A percentile compares a stretch with the other conserved stretches of the same genome.
These are phyloP conservation scores for Thraustotheca clavata DNA, from an alignment of 352 stramenopile species.

Conservation along the genomic window DNA sequence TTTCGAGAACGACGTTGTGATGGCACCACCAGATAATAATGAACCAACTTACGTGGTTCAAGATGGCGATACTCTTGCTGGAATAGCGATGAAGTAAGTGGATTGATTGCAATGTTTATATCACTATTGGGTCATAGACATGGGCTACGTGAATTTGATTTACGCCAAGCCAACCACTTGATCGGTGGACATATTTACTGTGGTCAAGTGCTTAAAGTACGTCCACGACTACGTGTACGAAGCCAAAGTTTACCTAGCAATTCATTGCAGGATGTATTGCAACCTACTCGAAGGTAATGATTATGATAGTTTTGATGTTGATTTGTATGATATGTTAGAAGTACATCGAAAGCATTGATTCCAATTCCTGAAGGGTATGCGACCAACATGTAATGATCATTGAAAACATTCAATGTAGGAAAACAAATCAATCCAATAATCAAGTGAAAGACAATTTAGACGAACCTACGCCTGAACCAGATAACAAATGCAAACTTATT, in stretches of 20 bases:
- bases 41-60: conserved; percentile 32
- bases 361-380: too few species aligned
- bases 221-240: conserved; percentile 23
- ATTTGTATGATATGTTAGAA: too few species aligned
- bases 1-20: neutral
- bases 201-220: conserved; percentile 35
- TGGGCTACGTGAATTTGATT: conserved; percentile 39
- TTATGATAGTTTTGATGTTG: too few species aligned
- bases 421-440: neutral
- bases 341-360: too few species aligned
- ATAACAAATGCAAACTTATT: conserved; percentile 29
- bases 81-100: conserved; percentile 33
- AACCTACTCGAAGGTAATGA: too few species aligned
- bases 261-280: neutral
- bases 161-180: conserved; percentile 48
- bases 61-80: conserved; percentile 34
- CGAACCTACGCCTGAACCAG: conserved; percentile 30
- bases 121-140: conserved; percentile 25
- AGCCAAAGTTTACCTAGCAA: conserved; percentile 2
- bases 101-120: neutral
- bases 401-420: neutral
- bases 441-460: neutral
- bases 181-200: conserved; percentile 31
- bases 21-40: neutral
- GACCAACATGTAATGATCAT: neutral